Base-by-base conservation (phyloP, 768 basidiomycete genomes). In the Tricholoma furcatifolium region DNA sequence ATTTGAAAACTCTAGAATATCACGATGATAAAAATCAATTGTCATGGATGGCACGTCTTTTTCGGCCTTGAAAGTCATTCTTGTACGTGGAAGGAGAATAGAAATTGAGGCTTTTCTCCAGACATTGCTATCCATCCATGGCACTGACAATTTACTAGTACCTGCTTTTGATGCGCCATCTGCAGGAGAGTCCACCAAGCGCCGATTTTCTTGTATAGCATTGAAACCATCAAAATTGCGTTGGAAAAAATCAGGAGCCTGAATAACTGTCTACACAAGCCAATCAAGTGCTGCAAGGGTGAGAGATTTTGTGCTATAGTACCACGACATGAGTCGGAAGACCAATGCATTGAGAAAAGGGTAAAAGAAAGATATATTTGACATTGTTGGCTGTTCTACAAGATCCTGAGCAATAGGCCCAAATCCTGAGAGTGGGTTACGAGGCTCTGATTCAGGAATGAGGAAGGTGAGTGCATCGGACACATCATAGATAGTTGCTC, bases 251-350 rank as follows among this genome's bases (percentile, higher is more conserved):
- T 50, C 27, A 21, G 43, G 43, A 18, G 34, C 50, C 10, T 44
- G 32, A 11, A 51, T 44, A 1, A 51, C 43, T 7, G 21, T 5
- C 5, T 44, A 20, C 2, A 51, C 34, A 23, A 45, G 43, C 17
- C 39, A 17, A 39, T 52, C 21, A 3, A 52, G 35, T 9, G 43
- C 15, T 2, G 15, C 23, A 36, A 52, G 51, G 30, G 30, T 51
- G 42, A 44, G 42, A 3, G 34, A 24, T 12, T 44, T 27, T 23
- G 42, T 24, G 12, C 21, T 18, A 20, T 52, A 52, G 34, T 36
- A 45, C 51, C 51, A 52, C 14, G 35, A 39, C 50, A 44, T 51
- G 42, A 51, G 43, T 6, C 20, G 20, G 30, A 36, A 51, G 5
- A 51, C 36, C 9, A 43, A 44, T 18, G 48, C 23, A 32, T 50